phyloP scores from a whole-genome alignment of 2,329 filamentous ascomycete species.

The Arthrobotrys sinensis region DNA sequence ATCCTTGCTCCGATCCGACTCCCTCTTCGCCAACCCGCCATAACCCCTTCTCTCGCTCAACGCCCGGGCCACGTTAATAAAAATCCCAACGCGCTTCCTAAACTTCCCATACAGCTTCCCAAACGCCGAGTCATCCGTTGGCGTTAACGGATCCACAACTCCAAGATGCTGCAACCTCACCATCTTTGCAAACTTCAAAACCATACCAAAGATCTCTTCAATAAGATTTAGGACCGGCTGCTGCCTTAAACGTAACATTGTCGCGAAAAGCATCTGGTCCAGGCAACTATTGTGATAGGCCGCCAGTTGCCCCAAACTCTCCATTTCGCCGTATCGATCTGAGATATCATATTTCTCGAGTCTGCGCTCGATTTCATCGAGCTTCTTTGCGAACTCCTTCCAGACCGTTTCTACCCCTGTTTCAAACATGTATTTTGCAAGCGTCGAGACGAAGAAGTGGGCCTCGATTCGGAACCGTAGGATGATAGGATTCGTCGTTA shows the following conservation, averaged over 20 bases:
- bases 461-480: slow-evolving; percentile 81
- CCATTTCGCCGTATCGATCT: slow-evolving; percentile 62
- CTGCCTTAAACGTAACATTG: slow-evolving; percentile 83
- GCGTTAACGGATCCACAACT: slow-evolving; percentile 26
- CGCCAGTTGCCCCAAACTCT: slow-evolving; percentile 74
- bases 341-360: slow-evolving; percentile 60
- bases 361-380: slow-evolving; percentile 73
- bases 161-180: slow-evolving; percentile 64
- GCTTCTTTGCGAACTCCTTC: slow-evolving; percentile 77
- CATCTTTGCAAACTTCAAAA: slow-evolving; percentile 77
- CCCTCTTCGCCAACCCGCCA: slow-evolving; percentile 67
- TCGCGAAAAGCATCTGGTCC: slow-evolving; percentile 80
- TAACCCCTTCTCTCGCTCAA: slow-evolving; percentile 76
- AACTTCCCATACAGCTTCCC: slow-evolving; percentile 76
- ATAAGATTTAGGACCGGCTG: slow-evolving; percentile 80
- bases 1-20: slow-evolving; percentile 66
- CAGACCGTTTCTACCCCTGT: slow-evolving; percentile 82
- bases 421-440: slow-evolving; percentile 85
- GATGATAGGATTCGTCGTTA: slow-evolving; percentile 67
- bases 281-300: slow-evolving; percentile 79
- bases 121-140: slow-evolving; percentile 67
- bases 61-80: slow-evolving; percentile 80
- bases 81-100: slow-evolving; percentile 80
- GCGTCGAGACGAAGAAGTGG: slow-evolving; percentile 81
- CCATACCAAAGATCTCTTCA: slow-evolving; percentile 80